Base-by-base conservation (phyloP, 1,139 yeast genomes). In the Suhomyces panamericanus region DNA sequence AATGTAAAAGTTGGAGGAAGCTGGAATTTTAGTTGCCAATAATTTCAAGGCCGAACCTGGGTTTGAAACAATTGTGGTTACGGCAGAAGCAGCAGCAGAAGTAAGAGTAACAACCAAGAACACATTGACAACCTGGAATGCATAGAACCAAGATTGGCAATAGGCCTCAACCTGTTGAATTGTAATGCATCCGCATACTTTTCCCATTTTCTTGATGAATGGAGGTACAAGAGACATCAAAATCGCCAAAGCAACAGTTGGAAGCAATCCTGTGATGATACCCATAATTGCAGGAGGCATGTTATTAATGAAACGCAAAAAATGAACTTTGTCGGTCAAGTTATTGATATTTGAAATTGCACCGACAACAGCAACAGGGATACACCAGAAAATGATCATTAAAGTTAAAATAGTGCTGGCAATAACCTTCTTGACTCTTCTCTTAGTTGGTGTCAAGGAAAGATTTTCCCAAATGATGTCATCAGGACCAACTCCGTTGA, bases 341-440 rank as follows among this genome's bases (percentile, higher is more conserved):
- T 79, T 83, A 45, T 84, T 82, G 40, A 87, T 70, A 58, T 88
- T 88, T 13, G 96, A 85, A 47, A 88, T 80, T 46, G 83, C 71
- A 66, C 95, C 95, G 20, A 88, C 87, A 49, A 87, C 83, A 4
- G 95, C 88, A 12, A 87, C 93, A 2, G 96, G 96, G 49, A 88
- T 75, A 30, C 95, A 85, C 96, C 96, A 88, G 54, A 87, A 81
- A 15, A 87, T 70, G 50, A 89, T 80, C 59, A 85, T 66, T 42
- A 75, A 64, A 22, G 79, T 70, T 50, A 79, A 69, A 42, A 78
- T 62, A 10, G 80, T 64, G 17, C 62, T 57, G 33, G 78, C 78
- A 51, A 76, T 56, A 24, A 68, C 39, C 43, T 62, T 64, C 57
- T 78, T 75, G 17, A 66, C 54, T 45, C 71, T 60, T 63, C 82